phyloP scores from a whole-genome alignment of 2,329 filamentous ascomycete species.

The Fusarium chaquense region DNA sequence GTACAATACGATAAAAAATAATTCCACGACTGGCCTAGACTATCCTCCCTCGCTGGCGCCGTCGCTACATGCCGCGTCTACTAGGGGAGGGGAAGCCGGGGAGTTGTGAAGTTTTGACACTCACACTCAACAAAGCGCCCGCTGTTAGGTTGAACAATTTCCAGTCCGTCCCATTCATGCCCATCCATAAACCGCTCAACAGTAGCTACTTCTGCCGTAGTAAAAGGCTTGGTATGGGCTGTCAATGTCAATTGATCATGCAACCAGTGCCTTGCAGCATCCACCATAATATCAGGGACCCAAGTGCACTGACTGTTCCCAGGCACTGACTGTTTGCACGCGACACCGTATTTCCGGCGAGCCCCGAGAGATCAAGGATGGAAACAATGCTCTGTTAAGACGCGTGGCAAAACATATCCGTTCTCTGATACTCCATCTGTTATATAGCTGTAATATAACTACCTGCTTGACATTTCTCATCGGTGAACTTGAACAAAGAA shows the following conservation, averaged over 20 bases:
- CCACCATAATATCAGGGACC: neutral
- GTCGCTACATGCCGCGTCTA: neutral
- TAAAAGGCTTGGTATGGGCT: neutral
- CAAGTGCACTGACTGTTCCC: neutral
- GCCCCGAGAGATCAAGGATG: neutral
- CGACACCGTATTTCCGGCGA: neutral
- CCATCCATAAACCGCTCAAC: neutral
- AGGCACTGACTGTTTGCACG: neutral
- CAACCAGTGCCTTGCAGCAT: neutral
- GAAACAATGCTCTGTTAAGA: neutral
- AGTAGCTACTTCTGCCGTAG: neutral
- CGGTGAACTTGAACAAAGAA: neutral
- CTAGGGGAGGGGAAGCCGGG: neutral
- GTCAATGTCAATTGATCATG: neutral
- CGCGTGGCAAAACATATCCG: neutral
- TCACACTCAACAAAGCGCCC: neutral
- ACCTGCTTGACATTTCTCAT: neutral
- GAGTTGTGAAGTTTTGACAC: neutral
- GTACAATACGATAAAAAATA: neutral
- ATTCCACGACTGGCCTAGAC: neutral
- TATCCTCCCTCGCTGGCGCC: neutral
- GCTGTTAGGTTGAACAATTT: neutral
- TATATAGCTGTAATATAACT: neutral
- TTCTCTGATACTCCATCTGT: neutral
- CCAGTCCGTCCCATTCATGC: neutral